A percentile compares a stretch with the other conserved stretches of the same genome.
Evolutionary conservation across 495 filamentous ascomycete species (phyloP).

Genomic region (Terfezia boudieri): DNA sequence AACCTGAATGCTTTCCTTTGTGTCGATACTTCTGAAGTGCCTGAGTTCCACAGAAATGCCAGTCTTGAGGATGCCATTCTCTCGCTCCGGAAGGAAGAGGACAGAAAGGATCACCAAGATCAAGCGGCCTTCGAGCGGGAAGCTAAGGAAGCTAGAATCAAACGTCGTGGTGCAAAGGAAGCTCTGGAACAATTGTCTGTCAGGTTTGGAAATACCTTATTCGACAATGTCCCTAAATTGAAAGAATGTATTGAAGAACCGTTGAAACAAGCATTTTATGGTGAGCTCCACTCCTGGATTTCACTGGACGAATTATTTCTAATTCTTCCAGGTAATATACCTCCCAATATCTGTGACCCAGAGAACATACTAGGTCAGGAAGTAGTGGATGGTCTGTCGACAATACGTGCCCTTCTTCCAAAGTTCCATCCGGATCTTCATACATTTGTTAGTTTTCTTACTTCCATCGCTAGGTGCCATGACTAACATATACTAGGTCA

Average conservation of each 20-base stretch:
- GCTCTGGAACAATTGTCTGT: conserved; percentile 67
- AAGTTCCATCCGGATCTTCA: conserved; percentile 54
- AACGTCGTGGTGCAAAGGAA: conserved; percentile 79
- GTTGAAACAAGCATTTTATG: conserved; percentile 41
- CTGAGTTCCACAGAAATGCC: conserved; percentile 68
- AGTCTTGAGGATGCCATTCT: conserved; percentile 53
- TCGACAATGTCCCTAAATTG: conserved; percentile 62
- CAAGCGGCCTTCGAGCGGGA: conserved; percentile 72
- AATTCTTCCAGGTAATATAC: conserved; percentile 31
- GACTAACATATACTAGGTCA: conserved; percentile 3
- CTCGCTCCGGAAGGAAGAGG: conserved; percentile 89
- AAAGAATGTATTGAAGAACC: conserved; percentile 57
- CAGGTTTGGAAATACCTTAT: conserved; percentile 52
- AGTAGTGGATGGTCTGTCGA: conserved; percentile 80
- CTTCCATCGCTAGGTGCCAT: no score
- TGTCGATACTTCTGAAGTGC: conserved; percentile 89
- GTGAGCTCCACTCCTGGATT: no score
- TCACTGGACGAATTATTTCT: no score
- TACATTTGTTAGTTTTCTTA: conserved; percentile 33
- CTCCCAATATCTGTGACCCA: conserved; percentile 42
- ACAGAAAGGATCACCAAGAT: conserved; percentile 77
- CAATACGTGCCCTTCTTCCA: conserved; percentile 69
- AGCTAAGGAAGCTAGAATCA: conserved; percentile 64
- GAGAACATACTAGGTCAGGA: conserved; percentile 61
- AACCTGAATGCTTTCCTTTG: conserved; percentile 95